Evolutionary conservation across 306 rosid genomes (phyloP).

Genomic region (Prunus salicina): DNA sequence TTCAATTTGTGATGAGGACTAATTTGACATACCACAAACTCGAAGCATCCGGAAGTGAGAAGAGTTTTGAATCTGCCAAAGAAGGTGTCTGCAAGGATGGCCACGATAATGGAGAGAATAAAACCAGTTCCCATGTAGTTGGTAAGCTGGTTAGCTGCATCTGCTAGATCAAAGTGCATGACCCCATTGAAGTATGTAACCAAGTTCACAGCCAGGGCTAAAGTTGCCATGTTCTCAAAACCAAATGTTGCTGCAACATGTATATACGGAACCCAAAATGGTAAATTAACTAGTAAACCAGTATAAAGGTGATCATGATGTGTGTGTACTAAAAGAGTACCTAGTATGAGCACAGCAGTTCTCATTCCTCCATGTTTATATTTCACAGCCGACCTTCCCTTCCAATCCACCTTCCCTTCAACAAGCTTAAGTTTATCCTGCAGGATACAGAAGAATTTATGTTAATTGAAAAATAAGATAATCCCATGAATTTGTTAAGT

Average conservation of each 20-base stretch:
- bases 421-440: conserved; percentile 53
- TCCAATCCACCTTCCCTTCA: conserved; percentile 91
- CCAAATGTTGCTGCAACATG: conserved; percentile 46
- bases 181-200: conserved; percentile 58
- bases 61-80: conserved; percentile 67
- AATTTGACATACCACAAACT: conserved; percentile 53
- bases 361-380: conserved; percentile 68
- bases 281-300: neutral
- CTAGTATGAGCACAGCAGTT: conserved; percentile 51
- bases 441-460: neutral
- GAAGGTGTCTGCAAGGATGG: conserved; percentile 67
- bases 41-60: conserved; percentile 52
- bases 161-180: conserved; percentile 68
- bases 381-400: conserved; percentile 71
- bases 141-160: conserved; percentile 83
- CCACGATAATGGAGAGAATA: conserved; percentile 65
- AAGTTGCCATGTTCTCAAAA: conserved; percentile 72
- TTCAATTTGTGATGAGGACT: neutral
- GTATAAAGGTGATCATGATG: neutral
- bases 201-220: conserved; percentile 81
- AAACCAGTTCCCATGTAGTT: conserved; percentile 71
- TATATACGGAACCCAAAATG: neutral
- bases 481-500: neutral
- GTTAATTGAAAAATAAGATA: neutral
- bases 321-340: conserved; percentile 22